Percentiles rank a stretch among this genome's conserved stretches.
Conservation (phyloP, 768 basidiomycete species). For the Boletus vinaceobasis region DNA sequence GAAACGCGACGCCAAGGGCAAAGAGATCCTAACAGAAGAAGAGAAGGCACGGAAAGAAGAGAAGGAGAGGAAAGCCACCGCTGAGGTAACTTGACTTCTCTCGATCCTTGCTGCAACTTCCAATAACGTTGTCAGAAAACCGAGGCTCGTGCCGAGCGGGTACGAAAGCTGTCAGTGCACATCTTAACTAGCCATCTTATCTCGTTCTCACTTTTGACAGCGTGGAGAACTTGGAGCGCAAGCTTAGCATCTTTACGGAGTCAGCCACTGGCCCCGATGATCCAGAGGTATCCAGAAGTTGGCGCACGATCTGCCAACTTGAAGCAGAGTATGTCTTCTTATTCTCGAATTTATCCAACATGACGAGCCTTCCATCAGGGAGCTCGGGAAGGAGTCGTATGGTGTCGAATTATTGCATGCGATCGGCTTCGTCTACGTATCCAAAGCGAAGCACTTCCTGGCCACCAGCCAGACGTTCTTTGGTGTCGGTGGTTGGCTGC, state of each 20-base stretch:
- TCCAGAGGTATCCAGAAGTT: slow-evolving; percentile 65
- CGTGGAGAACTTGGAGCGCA: slow-evolving; percentile 73
- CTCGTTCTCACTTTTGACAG: slow-evolving; percentile 13
- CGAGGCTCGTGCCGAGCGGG: slow-evolving; percentile 69
- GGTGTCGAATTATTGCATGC: slow-evolving; percentile 83
- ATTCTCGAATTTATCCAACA: not conserved
- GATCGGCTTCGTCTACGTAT: slow-evolving; percentile 79
- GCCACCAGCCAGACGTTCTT: slow-evolving; percentile 67
- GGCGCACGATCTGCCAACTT: slow-evolving; percentile 71
- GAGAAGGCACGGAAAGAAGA: slow-evolving; percentile 74
- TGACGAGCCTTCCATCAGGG: slow-evolving; percentile 40
- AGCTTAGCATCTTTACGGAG: slow-evolving; percentile 85
- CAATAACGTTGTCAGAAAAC: slow-evolving; percentile 56
- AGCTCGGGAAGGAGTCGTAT: slow-evolving; percentile 82
- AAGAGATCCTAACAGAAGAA: slow-evolving; percentile 58
- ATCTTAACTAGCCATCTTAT: not conserved
- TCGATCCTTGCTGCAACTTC: not conserved
- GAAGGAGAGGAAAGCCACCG: slow-evolving; percentile 59
- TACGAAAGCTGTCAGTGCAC: slow-evolving; percentile 53
- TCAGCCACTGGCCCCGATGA: slow-evolving; percentile 70
- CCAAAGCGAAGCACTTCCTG: slow-evolving; percentile 80
- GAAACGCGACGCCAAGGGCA: slow-evolving; percentile 50
- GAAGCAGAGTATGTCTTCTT: slow-evolving; percentile 69
- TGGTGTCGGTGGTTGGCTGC: slow-evolving; percentile 90
- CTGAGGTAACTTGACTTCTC: slow-evolving; percentile 50